Evolutionary conservation across 176 grass and related monocot genomes (phyloP).

Genomic region (Musa schizocarpa): DNA sequence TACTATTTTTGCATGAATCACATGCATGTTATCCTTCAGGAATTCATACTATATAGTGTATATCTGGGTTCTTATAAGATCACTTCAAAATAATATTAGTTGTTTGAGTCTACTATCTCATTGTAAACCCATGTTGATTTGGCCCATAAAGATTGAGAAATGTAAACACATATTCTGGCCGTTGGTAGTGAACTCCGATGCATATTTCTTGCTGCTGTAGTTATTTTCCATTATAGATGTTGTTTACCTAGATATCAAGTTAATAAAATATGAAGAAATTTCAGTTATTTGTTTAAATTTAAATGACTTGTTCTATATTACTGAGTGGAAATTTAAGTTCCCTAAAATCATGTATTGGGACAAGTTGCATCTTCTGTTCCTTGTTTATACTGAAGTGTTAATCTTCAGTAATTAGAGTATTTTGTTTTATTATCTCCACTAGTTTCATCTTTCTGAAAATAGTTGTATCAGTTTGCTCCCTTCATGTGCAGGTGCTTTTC

Average conservation of each 20-base stretch:
- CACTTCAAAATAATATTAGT: neutral
- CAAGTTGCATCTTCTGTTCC: neutral
- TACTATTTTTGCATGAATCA: conserved; percentile 29
- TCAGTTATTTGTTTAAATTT: neutral
- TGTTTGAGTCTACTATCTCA: neutral
- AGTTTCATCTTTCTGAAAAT: neutral
- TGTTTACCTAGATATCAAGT: too few species aligned
- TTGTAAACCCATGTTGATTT: neutral
- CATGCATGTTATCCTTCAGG: conserved; percentile 17
- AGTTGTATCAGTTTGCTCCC: conserved; percentile 10
- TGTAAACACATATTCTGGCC: too few species aligned
- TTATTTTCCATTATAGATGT: too few species aligned
- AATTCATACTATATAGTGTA: neutral
- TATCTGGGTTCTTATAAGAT: neutral
- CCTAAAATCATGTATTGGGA: neutral
- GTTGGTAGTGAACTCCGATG: too few species aligned
- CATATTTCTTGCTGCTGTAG: too few species aligned
- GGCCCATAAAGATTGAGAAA: too few species aligned
- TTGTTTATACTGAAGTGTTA: neutral
- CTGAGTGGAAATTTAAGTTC: neutral
- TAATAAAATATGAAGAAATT: too few species aligned
- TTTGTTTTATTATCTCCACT: neutral
- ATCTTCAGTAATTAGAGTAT: neutral
- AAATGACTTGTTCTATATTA: neutral
- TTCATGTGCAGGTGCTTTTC: conserved; percentile 64